Evolutionary conservation across 768 basidiomycete genomes (phyloP).

Genomic region (Pleurotus ostreatus): DNA sequence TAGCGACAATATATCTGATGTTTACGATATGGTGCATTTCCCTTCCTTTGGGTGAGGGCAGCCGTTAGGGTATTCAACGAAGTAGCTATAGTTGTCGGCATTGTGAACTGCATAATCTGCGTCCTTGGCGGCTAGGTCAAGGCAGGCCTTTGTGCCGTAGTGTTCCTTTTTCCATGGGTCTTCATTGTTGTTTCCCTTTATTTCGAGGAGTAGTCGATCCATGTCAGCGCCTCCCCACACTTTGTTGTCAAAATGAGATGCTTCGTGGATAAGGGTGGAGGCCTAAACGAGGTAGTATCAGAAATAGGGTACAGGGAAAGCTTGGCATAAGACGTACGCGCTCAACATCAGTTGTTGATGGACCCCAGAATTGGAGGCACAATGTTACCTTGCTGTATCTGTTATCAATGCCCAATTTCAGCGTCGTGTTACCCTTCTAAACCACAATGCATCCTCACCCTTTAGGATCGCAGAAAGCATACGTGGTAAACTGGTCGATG

Average conservation of each 20-base stretch:
- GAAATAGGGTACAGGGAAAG: background rate
- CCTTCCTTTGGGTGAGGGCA: background rate
- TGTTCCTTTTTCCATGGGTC: background rate
- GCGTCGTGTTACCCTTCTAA: background rate
- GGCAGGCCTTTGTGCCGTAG: background rate
- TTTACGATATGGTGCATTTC: background rate
- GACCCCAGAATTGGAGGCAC: background rate
- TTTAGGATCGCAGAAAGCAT: background rate
- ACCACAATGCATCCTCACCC: background rate
- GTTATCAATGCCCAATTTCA: background rate
- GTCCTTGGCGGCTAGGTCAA: background rate
- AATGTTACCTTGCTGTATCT: background rate
- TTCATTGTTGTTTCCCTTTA: background rate
- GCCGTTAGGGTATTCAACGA: background rate
- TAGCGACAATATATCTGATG: background rate
- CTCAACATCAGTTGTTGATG: background rate
- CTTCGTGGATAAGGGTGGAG: conserved; percentile 3
- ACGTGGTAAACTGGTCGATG: background rate
- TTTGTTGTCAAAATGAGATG: background rate
- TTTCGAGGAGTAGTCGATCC: background rate
- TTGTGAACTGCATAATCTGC: background rate
- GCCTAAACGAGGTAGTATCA: background rate
- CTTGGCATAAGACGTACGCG: background rate
- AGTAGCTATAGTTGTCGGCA: background rate
- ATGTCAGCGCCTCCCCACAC: background rate